Conservation (phyloP, 1,284 basidiomycete genomes). For the Microbotryomycetes sp. region DNA sequence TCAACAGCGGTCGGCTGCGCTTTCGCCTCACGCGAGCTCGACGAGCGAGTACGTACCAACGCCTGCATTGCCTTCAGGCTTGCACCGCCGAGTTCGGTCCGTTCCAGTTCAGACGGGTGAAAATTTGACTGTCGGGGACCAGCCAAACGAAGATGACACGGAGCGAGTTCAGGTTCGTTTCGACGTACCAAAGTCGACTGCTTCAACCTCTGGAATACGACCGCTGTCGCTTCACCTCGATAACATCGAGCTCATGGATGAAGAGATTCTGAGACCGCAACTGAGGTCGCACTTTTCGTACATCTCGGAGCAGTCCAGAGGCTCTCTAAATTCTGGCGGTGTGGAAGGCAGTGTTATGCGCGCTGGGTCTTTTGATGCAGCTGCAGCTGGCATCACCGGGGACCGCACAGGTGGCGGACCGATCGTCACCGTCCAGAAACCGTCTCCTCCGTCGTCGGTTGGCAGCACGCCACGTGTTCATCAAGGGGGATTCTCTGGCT, state of each 20-base stretch:
- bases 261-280: neutral
- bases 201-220: neutral
- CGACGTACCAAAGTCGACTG: neutral
- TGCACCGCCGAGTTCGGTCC: constrained; percentile 15
- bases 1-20: no score
- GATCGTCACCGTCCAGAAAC: neutral
- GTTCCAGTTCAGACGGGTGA: neutral
- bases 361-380: neutral
- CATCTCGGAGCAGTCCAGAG: neutral
- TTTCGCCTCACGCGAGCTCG: neutral
- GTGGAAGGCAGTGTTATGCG: neutral
- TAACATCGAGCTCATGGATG: neutral
- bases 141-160: neutral
- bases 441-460: neutral
- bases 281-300: neutral
- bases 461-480: neutral
- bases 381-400: neutral
- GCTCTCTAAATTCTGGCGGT: neutral
- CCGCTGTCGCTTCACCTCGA: neutral
- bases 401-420: neutral
- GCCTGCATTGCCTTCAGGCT: neutral
- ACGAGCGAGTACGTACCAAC: neutral
- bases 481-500: neutral
- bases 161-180: neutral
- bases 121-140: neutral